Evolutionary conservation across 352 stramenopile genomes (phyloP).

Genomic region (Globisporangium sylvaticum): DNA sequence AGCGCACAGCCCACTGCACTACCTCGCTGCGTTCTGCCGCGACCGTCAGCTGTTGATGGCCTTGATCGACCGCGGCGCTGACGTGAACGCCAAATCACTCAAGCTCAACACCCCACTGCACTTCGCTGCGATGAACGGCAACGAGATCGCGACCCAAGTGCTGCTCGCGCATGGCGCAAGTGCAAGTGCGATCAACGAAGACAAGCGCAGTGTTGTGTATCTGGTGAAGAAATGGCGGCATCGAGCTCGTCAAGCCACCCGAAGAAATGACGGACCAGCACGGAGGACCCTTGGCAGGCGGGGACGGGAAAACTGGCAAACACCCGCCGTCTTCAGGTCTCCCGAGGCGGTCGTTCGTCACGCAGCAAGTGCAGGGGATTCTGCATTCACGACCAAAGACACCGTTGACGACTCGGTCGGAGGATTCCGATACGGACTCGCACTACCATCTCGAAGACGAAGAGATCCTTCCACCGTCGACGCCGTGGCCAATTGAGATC

Average conservation of each 20-base stretch:
- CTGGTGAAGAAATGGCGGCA: constrained; percentile 74
- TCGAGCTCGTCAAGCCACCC: constrained; percentile 45
- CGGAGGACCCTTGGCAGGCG: background rate
- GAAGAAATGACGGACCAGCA: constrained; percentile 22
- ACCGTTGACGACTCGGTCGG: constrained; percentile 34
- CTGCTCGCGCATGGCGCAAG: constrained; percentile 58
- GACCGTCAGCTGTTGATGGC: constrained; percentile 42
- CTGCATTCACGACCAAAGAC: constrained; percentile 14
- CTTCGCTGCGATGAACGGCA: constrained; percentile 76
- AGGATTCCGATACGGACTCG: constrained; percentile 47
- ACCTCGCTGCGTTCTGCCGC: constrained; percentile 58
- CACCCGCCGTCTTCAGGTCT: background rate
- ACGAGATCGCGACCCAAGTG: constrained; percentile 57
- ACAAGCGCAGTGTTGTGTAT: constrained; percentile 72
- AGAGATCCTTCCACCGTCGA: constrained; percentile 45
- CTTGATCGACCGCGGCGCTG: constrained; percentile 42
- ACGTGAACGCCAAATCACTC: constrained; percentile 67
- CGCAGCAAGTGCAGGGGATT: constrained; percentile 12
- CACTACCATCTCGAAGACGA: constrained; percentile 63
- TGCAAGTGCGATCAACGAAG: constrained; percentile 64
- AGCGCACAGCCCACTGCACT: constrained; percentile 59
- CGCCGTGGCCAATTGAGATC: constrained; percentile 32
- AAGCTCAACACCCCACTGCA: constrained; percentile 75
- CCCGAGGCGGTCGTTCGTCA: background rate
- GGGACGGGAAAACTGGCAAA: background rate